Conservation (phyloP, 176 grass and related monocot species). For the Areca catechu region DNA sequence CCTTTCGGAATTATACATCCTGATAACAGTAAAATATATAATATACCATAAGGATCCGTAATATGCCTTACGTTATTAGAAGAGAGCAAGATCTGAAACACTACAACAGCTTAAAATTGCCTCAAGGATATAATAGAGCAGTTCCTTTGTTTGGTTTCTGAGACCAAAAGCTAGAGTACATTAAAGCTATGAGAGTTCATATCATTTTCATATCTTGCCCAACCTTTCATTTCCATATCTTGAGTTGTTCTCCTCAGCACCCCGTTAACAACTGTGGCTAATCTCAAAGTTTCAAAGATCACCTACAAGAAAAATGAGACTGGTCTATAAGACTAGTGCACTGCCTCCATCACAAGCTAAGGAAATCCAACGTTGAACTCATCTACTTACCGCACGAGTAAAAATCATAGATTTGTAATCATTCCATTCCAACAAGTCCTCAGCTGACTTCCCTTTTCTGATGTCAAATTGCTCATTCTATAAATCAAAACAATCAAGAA, state of each 20-base stretch:
- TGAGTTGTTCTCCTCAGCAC: constrained; percentile 11
- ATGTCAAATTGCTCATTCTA: constrained; percentile 17
- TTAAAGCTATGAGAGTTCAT: too few species aligned
- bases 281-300: constrained; percentile 15
- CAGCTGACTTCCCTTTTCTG: constrained; percentile 1
- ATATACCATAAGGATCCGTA: not conserved
- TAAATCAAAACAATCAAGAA: not conserved
- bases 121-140: not conserved
- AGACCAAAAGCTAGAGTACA: too few species aligned
- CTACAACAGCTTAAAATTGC: not conserved
- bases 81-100: too few species aligned
- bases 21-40: not conserved
- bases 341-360: too few species aligned
- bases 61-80: too few species aligned
- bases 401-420: constrained; percentile 19
- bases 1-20: constrained; percentile 10
- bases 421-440: constrained; percentile 3
- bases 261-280: constrained; percentile 13
- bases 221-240: constrained; percentile 10
- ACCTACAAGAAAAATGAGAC: constrained; percentile 1
- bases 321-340: too few species aligned
- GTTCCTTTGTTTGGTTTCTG: not conserved
- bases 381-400: constrained; percentile 4
- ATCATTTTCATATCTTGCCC: too few species aligned
- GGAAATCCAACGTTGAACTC: not conserved